Evolutionary conservation across 768 basidiomycete genomes (phyloP), one percentile per base, ranked within the genome.

Genomic region (Fomitopsis serialis): DNA sequence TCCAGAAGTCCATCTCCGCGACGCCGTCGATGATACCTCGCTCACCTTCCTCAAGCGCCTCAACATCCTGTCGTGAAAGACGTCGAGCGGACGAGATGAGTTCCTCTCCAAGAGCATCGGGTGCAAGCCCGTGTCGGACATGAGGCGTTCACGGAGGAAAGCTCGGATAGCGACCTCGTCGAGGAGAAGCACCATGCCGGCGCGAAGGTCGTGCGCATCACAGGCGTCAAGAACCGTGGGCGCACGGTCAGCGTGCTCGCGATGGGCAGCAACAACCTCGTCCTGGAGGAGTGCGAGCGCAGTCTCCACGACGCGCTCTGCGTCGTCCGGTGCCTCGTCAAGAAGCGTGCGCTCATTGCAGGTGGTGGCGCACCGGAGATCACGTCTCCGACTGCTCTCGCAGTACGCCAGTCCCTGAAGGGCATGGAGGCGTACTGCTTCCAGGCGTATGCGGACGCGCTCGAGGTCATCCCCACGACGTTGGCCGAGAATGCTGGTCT

Each of bases 351-450:
- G 21, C 76, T 99, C 51, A 97, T 98, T 63, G 89, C 90, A 37
- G 96, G 96, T 53, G 96, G 96, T 44, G 96, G 96, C 48, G 95
- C 97, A 13, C 97, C 97, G 11, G 97, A 99, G 70, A 98, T 98
- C 92, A 98, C 66, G 89, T 96, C 42, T 98, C 97, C 84, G 95
- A 48, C 74, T 89, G 61, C 78, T 99, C 45, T 86, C 92, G 1
- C 91, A 97, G 68, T 82, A 96, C 61, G 85, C 94, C 92, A 96
- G 60, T 88, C 92, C 1, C 78, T 98, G 56, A 96, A 89, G 70
- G 96, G 97, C 46, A 98, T 98, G 88, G 95, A 98, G 70, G 92
- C 96, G 9, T 98, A 98, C 70, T 98, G 97, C 71, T 97, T 98
- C 84, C 92, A 97, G 63, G 95, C 94, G 3, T 99, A 93, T 65